Evolutionary conservation across 345 rosid species (phyloP).

Genomic region (Excoecaria cochinchinensis): DNA sequence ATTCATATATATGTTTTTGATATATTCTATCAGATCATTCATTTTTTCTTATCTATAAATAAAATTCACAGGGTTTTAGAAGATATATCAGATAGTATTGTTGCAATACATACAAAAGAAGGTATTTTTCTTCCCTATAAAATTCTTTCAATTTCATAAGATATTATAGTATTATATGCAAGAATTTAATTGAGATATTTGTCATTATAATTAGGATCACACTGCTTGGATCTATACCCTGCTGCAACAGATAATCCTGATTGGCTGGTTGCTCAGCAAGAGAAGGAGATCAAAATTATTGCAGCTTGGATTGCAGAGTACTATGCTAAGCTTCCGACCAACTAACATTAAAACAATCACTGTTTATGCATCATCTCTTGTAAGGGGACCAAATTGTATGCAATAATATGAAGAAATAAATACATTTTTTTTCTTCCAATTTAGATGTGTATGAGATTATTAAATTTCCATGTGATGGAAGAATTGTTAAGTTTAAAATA

Average conservation of each 20-base stretch:
- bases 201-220: constrained; percentile 35
- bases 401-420: too few species aligned
- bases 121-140: background rate
- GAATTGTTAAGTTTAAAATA: too few species aligned
- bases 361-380: too few species aligned
- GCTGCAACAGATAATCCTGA: constrained; percentile 31
- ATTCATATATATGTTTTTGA: background rate
- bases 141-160: background rate
- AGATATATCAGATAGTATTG: constrained; percentile 40
- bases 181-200: background rate
- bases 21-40: background rate
- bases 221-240: constrained; percentile 33
- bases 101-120: constrained; percentile 37
- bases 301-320: constrained; percentile 40
- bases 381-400: too few species aligned
- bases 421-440: too few species aligned
- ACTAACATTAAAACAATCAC: background rate
- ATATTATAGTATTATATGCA: background rate
- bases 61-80: constrained; percentile 34
- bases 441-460: too few species aligned
- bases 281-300: constrained; percentile 34
- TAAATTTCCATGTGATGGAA: too few species aligned
- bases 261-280: constrained; percentile 42
- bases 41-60: background rate
- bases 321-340: constrained; percentile 9